Evolutionary conservation across 2,329 filamentous ascomycete species (phyloP), one percentile per base, ranked within the genome.

Genomic region (Whalleya microplaca): DNA sequence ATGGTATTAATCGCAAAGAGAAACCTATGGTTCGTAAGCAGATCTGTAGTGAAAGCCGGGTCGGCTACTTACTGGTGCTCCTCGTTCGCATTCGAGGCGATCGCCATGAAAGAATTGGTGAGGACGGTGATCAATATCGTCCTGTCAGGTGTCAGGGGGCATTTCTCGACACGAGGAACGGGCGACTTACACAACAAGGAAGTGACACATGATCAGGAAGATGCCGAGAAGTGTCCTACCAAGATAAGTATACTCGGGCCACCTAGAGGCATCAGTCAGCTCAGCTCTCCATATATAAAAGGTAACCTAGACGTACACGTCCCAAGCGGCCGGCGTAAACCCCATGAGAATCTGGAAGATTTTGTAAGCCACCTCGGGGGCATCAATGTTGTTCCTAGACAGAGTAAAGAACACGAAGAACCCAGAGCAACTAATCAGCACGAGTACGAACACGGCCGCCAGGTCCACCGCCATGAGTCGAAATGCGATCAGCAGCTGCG

Each of bases 1-100:
- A 97, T 96, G 3, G 94, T 96, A 70, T 97, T 98, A 72, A 98
- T 92, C 0, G 94, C 94, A 69, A 98, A 97, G 2, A 97, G 76
- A 70, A 96, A 97, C 56, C 81, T 84, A 46, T 6, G 3, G 19
- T 1, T 10, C 45, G 62, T 66, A 59, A 65, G 40, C 7, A 51
- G 29, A 27, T 29, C 27, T 5, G 6, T 32, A 44, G 14, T 5
- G 12, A n/a, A 9, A 6, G 18, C 2, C 14, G 8, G 16, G 27
- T 50, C n/a, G 2, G 27, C 27, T 23, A 70, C 81, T 66, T 72
- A 84, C 79, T 88, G 85, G 60, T 97, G 93, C 74, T 97, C 94
- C 71, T 97, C 90, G 52, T 92, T 91, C 7, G 93, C 92, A 69
- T 97, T 97, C 49, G 92, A 92, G 2, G 95, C 91, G 70, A 97